A percentile compares a stretch with the other conserved stretches of the same genome.
These are phyloP conservation scores for Diaporthe australafricana DNA, from an alignment of 2,329 filamentous ascomycete genomes.

Conservation along the genomic window DNA sequence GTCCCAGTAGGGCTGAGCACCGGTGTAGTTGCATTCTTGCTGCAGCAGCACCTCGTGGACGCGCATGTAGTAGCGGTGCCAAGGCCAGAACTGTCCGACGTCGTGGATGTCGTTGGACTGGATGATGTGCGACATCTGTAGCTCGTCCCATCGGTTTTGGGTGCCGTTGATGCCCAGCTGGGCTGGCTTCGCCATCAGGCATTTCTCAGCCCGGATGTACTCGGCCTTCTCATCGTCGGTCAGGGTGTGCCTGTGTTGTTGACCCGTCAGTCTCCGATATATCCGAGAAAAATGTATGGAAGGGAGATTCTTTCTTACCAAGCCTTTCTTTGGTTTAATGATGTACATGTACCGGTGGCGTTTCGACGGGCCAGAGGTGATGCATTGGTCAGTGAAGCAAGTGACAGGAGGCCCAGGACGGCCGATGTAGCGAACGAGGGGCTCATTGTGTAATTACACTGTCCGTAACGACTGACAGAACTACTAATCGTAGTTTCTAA, in stretches of 20 bases:
- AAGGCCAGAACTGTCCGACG: conserved; percentile 49
- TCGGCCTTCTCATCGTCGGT: conserved; percentile 42
- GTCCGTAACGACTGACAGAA: background rate
- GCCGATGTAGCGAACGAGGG: background rate
- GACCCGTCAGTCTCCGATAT: background rate
- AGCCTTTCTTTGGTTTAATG: conserved; percentile 22
- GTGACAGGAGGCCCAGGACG: conserved; percentile 22
- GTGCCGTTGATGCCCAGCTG: conserved; percentile 43
- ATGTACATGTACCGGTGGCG: background rate
- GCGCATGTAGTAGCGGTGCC: conserved; percentile 49
- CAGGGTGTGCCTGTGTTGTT: background rate
- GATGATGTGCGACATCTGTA: conserved; percentile 47
- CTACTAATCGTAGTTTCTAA: background rate
- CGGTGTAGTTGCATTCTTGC: conserved; percentile 45
- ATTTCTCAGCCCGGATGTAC: conserved; percentile 48
- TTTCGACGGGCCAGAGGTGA: background rate
- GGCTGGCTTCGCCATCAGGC: conserved; percentile 45
- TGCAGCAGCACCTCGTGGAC: conserved; percentile 48
- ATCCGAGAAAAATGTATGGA: background rate
- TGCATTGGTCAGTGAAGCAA: background rate
- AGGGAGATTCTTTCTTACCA: background rate
- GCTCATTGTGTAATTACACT: background rate
- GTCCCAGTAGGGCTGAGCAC: conserved; percentile 50
- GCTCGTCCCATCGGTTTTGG: conserved; percentile 47
- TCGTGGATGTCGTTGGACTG: conserved; percentile 46